Percentiles rank a stretch among this genome's conserved stretches.
Conservation (phyloP, 2,329 filamentous ascomycete species). For the Passalora sequoiae region DNA sequence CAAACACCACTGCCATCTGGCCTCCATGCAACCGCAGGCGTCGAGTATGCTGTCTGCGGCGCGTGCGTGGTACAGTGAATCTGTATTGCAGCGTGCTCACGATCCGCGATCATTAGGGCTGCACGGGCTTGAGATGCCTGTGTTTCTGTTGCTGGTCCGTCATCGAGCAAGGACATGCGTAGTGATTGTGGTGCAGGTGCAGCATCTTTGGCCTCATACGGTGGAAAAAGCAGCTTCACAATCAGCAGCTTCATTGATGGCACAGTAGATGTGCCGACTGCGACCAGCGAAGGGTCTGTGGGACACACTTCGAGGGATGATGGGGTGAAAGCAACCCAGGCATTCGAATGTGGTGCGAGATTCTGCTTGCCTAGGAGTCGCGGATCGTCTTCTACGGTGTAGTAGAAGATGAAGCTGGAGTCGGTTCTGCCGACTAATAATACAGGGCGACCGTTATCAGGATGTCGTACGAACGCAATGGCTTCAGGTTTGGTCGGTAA, state of each 20-base stretch:
- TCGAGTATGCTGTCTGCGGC: conserved; percentile 61
- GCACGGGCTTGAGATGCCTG: conserved; percentile 51
- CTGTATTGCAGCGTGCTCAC: conserved; percentile 56
- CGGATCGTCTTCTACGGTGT: conserved; percentile 38
- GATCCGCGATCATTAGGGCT: conserved; percentile 49
- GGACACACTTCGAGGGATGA: conserved; percentile 54
- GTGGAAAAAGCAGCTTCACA: conserved; percentile 52
- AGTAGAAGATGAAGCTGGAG: conserved; percentile 56
- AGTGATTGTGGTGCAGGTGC: conserved; percentile 10
- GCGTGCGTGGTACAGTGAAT: conserved; percentile 56
- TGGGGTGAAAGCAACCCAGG: conserved; percentile 61
- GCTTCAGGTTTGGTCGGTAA: conserved; percentile 54
- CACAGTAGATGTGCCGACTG: conserved; percentile 56
- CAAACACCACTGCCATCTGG: conserved; percentile 58
- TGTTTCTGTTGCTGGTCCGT: conserved; percentile 33
- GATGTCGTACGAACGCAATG: conserved; percentile 49
- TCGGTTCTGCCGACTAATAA: conserved; percentile 54
- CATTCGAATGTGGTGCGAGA: conserved; percentile 57
- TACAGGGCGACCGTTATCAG: conserved; percentile 44
- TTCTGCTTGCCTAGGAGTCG: conserved; percentile 53
- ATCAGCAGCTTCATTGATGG: conserved; percentile 61
- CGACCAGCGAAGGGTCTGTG: conserved; percentile 50
- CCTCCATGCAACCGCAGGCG: conserved; percentile 57
- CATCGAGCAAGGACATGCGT: conserved; percentile 25
- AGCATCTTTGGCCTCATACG: conserved; percentile 19